phyloP scores from a whole-genome alignment of 2,329 filamentous ascomycete genomes.

The Colletotrichum australisinense region DNA sequence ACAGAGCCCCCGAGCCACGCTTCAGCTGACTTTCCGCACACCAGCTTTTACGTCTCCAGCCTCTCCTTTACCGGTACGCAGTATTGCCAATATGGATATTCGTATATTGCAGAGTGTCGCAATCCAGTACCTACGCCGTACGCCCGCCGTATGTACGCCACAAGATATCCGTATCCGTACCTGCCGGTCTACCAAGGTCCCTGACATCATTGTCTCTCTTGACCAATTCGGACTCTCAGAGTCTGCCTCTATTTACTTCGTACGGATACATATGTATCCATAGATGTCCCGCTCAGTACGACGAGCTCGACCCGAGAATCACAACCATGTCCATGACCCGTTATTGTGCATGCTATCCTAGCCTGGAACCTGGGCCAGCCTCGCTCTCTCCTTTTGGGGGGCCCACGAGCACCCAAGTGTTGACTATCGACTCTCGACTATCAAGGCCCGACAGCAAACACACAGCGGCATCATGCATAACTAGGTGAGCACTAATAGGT shows the following conservation, averaged over 20 bases:
- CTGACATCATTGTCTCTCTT: conserved; percentile 30
- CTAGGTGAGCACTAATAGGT: not conserved
- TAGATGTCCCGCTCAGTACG: conserved; percentile 1
- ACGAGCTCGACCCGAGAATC: conserved; percentile 6
- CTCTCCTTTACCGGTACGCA: not conserved
- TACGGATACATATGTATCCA: too few species aligned
- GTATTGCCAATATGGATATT: not conserved
- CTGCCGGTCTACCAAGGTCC: conserved; percentile 7
- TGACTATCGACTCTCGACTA: not conserved
- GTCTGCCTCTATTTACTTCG: not conserved
- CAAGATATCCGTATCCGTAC: not conserved
- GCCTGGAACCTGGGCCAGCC: conserved; percentile 5
- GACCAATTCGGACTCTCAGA: conserved; percentile 7
- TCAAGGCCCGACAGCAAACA: not conserved
- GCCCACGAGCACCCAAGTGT: not conserved
- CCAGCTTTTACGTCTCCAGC: not conserved
- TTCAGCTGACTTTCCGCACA: conserved; percentile 15
- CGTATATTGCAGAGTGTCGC: not conserved
- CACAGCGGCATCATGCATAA: not conserved
- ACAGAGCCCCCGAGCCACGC: not conserved
- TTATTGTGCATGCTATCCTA: conserved; percentile 11
- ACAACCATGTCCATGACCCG: conserved; percentile 16
- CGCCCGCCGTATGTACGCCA: not conserved
- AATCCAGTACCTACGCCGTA: not conserved
- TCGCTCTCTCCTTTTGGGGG: not conserved